Base-by-base conservation (phyloP, 176 grass and related monocot species). In the Raddia guianensis region DNA sequence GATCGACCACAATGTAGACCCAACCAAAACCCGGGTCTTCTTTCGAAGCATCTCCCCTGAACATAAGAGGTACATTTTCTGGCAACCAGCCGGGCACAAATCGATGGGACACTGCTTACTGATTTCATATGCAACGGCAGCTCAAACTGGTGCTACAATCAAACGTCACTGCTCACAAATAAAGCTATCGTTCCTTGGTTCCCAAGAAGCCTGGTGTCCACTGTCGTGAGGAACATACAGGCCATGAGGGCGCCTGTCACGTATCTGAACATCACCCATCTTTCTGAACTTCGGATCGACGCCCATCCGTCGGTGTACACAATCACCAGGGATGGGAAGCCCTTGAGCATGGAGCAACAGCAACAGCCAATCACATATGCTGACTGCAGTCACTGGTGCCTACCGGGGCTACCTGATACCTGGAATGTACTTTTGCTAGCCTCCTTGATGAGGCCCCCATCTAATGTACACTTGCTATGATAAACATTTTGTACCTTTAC, bases 41-140 rank as follows among this genome's bases (percentile, higher is more conserved):
- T 94, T 94, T 73, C 12, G 89, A 12, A 91, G 86, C 18, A 40
- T 91, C 81, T 94, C 92, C 0, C 89, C 92, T 10, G 86, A 91
- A 54, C 92, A 91, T 44, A 91, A 87, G 40, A 80, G 73, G 89
- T 89, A 74, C 5, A 40, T 45, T 51, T 51, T 52, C 50, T 42
- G 19, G 44, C 18, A 64, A 9, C 56, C 0, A 48, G 6, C 20
- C 10, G 59, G 57, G 3, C 51, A 72, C 18, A 72, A 64, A n/a
- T 34, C 16, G 14, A 59, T 15, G 16, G 16, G 2, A 5, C 13
- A 50, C 8, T 3, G n/a, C 2, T 18, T 4, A 37, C 37, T 5
- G 5, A 72, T 18, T 15, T 59, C 32, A 34, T 19, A 58, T 6
- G 12, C 65, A 51, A 37, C 7, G 18, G 64, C 91, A 90, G 88